These are phyloP conservation scores for Parastagonospora nodorum DNA, from an alignment of 2,329 filamentous ascomycete species.

Conservation along the genomic window DNA sequence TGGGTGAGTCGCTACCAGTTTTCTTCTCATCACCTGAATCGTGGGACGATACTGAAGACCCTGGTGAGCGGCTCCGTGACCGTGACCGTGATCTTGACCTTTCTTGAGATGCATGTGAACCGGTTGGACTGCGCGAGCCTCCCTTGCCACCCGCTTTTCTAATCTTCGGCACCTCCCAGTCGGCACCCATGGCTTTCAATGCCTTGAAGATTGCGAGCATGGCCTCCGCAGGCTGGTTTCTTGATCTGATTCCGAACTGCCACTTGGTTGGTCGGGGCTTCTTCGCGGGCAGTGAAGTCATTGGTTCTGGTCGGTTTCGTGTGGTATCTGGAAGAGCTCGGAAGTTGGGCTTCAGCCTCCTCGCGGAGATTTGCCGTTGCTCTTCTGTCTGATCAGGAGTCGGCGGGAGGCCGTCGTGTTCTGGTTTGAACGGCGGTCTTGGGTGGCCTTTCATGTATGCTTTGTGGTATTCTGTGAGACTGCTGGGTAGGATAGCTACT, in stretches of 20 bases:
- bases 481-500: slow-evolving; percentile 89
- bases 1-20: slow-evolving; percentile 16
- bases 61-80: slow-evolving; percentile 38
- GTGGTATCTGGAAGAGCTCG: slow-evolving; percentile 67
- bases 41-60: slow-evolving; percentile 40
- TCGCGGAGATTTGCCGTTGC: slow-evolving; percentile 80
- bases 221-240: slow-evolving; percentile 92
- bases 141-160: slow-evolving; percentile 49
- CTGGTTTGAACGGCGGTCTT: slow-evolving; percentile 31
- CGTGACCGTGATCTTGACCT: slow-evolving; percentile 40
- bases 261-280: slow-evolving; percentile 84
- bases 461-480: slow-evolving; percentile 85
- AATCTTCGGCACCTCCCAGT: slow-evolving; percentile 70
- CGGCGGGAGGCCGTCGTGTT: slow-evolving; percentile 47
- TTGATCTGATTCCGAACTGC: slow-evolving; percentile 96
- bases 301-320: slow-evolving; percentile 58
- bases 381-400: slow-evolving; percentile 48
- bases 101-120: slow-evolving; percentile 30
- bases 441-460: slow-evolving; percentile 79
- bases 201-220: slow-evolving; percentile 95
- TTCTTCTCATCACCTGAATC: slow-evolving; percentile 31
- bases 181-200: slow-evolving; percentile 81
- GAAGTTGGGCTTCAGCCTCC: slow-evolving; percentile 84
- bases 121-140: slow-evolving; percentile 38
- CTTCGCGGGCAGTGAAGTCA: slow-evolving; percentile 64